Evolutionary conservation across 2,329 filamentous ascomycete species (phyloP), one percentile per base, ranked within the genome.

Genomic region (Hirsutella thompsonii): DNA sequence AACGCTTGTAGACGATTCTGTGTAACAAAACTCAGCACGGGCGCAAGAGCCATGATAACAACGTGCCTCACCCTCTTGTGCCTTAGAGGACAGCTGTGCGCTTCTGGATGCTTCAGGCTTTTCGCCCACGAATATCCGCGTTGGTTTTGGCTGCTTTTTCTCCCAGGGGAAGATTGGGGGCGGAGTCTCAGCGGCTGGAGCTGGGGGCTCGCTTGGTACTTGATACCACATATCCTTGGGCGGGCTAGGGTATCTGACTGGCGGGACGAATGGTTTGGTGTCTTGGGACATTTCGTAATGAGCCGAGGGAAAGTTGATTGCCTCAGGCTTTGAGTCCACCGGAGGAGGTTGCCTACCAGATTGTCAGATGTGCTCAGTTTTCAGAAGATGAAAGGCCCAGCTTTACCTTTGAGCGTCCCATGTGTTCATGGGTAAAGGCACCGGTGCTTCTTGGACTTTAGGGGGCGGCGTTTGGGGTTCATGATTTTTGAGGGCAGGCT

Each of bases 81-180:
- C 9, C 14, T 4, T 3, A 5, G 23, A 8, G 19, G 39, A 23
- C 8, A 39, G 20, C 38, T 33, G 37, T 13, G 29, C 14, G 10
- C 37, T 14, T 33, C 37, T 4, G 4, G 41, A 20, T 20, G 39
- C 40, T n/a, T 54, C 46, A 6, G 33, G 36, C 23, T 48, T 44
- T 20, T 46, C 45, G 20, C 38, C 35, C 20, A 43, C 48, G 53
- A 89, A 92, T 11, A 79, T 70, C 49, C 85, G 76, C 11, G 74
- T 66, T 5, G 78, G 64, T 51, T 69, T 76, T 11, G 81, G 71
- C 46, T 74, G 75, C 43, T 79, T 66, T 34, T 61, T 63, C 59
- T 98, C 92, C 92, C 92, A 98, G 0, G 92, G 92, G 59, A 98
- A 98, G 38, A 96, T 80, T 3, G 79, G 72, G 37, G 73, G 71